Conservation (phyloP, 2,329 filamentous ascomycete species). For the Microsporum ferrugineum region DNA sequence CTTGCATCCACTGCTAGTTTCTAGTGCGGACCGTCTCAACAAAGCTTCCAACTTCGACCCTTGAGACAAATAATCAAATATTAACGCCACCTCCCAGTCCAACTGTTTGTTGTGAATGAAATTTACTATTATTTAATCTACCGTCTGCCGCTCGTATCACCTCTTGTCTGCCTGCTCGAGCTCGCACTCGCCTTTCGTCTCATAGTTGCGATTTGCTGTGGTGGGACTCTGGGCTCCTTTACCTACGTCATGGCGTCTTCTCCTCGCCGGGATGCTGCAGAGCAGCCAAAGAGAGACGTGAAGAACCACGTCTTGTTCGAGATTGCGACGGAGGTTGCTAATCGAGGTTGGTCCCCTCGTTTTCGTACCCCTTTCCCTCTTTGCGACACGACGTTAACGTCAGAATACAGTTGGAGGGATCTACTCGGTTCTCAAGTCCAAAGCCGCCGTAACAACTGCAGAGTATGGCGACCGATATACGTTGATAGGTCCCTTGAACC, state of each 20-base stretch:
- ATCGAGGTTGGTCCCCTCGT: conserved; percentile 54
- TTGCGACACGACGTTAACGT: conserved; percentile 9
- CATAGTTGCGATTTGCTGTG: background rate
- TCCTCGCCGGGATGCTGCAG: conserved; percentile 45
- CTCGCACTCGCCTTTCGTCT: background rate
- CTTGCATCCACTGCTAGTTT: background rate
- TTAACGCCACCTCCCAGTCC: background rate
- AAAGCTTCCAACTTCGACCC: conserved; percentile 2
- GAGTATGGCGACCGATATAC: conserved; percentile 98
- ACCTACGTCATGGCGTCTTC: conserved; percentile 12
- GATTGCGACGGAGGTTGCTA: conserved; percentile 91
- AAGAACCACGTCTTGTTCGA: conserved; percentile 96
- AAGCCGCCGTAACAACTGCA: conserved; percentile 90
- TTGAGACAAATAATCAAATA: background rate
- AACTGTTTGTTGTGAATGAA: background rate
- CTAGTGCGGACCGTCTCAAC: background rate
- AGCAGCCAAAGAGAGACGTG: conserved; percentile 53
- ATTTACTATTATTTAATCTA: background rate
- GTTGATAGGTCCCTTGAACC: conserved; percentile 86
- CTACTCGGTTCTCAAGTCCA: conserved; percentile 98
- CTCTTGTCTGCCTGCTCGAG: background rate
- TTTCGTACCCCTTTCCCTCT: background rate
- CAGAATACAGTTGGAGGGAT: conserved; percentile 70
- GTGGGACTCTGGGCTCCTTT: background rate
- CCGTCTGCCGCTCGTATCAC: background rate